phyloP scores from a whole-genome alignment of 2,329 filamentous ascomycete genomes.

The Huntiella savannae region DNA sequence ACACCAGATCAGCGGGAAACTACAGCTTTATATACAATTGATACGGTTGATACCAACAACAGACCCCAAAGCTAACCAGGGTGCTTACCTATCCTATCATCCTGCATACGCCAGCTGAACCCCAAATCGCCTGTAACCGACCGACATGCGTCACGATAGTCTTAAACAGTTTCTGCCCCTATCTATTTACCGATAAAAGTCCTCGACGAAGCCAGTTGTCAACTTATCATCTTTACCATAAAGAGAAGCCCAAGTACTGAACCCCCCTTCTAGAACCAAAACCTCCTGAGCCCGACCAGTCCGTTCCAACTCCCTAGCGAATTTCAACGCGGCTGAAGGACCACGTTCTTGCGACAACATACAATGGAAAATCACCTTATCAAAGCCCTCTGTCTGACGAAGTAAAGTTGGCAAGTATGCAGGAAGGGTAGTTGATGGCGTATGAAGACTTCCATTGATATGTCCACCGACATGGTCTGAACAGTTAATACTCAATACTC shows the following conservation, averaged over 20 bases:
- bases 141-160: no score
- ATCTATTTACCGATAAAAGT: conserved; percentile 43
- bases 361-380: conserved; percentile 87
- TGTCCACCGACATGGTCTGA: conserved; percentile 80
- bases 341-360: conserved; percentile 80
- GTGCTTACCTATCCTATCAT: no score
- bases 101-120: no score
- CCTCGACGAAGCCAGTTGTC: conserved; percentile 68
- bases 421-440: conserved; percentile 56
- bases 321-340: conserved; percentile 63
- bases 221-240: conserved; percentile 60
- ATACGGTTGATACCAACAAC: no score
- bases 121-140: no score
- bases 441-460: conserved; percentile 58
- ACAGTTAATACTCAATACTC: neutral
- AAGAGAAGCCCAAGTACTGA: conserved; percentile 72
- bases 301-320: conserved; percentile 30
- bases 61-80: no score
- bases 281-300: conserved; percentile 42
- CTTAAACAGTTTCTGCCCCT: conserved; percentile 2
- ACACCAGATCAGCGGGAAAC: no score
- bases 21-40: no score
- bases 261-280: conserved; percentile 66
- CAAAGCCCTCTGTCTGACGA: conserved; percentile 53
- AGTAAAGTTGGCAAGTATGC: conserved; percentile 66